A percentile compares a stretch with the other conserved stretches of the same genome.
These are phyloP conservation scores for Colletotrichum magnum DNA, from an alignment of 2,329 filamentous ascomycete species.

Conservation along the genomic window DNA sequence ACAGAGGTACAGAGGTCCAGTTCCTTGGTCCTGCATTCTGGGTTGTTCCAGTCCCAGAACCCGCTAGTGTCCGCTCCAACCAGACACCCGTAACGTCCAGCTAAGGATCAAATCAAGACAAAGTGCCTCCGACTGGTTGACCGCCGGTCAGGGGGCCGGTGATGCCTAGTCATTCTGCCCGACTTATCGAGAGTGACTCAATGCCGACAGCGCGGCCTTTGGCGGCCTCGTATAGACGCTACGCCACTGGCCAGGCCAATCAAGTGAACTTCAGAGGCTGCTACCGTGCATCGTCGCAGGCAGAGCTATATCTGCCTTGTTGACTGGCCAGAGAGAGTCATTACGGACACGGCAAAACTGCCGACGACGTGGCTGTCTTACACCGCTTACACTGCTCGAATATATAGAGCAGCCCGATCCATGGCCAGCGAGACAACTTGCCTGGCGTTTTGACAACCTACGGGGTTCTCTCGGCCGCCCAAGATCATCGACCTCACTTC, in stretches of 20 bases:
- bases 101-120: not conserved
- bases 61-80: not conserved
- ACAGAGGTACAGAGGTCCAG: not conserved
- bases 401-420: not conserved
- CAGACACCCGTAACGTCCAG: conserved; percentile 3
- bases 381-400: not conserved
- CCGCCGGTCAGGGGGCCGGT: not conserved
- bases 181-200: not conserved
- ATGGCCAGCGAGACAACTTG: not conserved
- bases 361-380: not conserved
- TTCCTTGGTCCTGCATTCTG: not conserved
- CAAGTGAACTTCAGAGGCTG: not conserved
- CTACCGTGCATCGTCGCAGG: not conserved
- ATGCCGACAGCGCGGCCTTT: not conserved
- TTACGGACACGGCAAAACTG: not conserved
- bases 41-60: not conserved
- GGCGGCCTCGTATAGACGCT: conserved; percentile 4
- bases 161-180: not conserved
- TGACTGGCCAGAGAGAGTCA: not conserved
- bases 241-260: not conserved
- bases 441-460: not conserved
- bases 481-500: not conserved
- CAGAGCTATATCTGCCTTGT: not conserved
- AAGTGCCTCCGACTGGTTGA: too few relatives aligned
- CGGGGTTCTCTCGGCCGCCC: not conserved